Evolutionary conservation across 139 green algal species (phyloP), one percentile per base, ranked within the genome.

Genomic region (Trebouxia sp.): DNA sequence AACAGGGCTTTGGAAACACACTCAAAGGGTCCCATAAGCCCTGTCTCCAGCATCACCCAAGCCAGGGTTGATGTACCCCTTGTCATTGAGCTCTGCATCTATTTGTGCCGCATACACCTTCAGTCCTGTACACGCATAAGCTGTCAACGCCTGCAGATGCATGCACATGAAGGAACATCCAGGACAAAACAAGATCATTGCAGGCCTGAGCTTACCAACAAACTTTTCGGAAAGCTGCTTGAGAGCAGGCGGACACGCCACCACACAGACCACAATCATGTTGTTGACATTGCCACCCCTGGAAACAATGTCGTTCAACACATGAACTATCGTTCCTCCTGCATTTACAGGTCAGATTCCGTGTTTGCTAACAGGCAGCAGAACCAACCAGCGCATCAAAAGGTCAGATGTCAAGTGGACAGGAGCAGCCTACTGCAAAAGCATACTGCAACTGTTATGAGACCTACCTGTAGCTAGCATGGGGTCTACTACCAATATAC

Each of bases 21-120:
- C 22, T 78, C 45, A 83, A 2, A 38, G 20, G 20, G 92, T 97
- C 42, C 92, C 92, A 80, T 93, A 99, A 0, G 86, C 88, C 17
- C 95, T 82, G 83, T 99, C 96, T 0, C 96, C 96, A 1, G 96
- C 95, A 83, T 99, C 95, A 0, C 96, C 96, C 20, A 98, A 82
- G 2, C 96, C 96, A 3, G 96, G 96, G 0, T 98, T 65, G 69
- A 99, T 99, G 89, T 92, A 98, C 4, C 96, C 96, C 10, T 91
- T 85, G 14, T 97, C 94, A 85, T 98, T 92, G 11, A 99, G 86
- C 81, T 98, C 91, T 12, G 92, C 76, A 83, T 99, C 96, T 48
- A 98, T 98, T 70, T 95, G 97, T 26, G 89, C 94, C 22, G 92
- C 92, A 88, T 97, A 98, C 17, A 98, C 79, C 62, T 89, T 90